These are phyloP conservation scores for Saprolegnia parasitica DNA, from an alignment of 352 stramenopile genomes.

Conservation along the genomic window DNA sequence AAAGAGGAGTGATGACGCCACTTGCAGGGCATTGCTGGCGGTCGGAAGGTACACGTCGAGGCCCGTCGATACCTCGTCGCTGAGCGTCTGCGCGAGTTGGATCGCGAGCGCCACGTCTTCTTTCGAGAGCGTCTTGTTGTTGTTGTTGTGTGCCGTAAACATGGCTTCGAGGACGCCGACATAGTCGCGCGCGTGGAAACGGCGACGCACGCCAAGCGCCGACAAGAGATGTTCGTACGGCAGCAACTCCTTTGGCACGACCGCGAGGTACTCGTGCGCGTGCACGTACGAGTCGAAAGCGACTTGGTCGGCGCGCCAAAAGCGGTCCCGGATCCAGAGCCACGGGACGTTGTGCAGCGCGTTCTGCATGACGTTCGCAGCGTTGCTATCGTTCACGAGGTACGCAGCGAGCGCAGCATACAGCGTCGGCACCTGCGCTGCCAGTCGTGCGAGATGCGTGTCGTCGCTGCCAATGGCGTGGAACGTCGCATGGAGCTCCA, in stretches of 20 bases:
- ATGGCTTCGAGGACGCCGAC: constrained; percentile 53
- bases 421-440: neutral
- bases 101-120: constrained; percentile 53
- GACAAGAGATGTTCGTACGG: constrained; percentile 61
- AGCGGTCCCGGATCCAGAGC: constrained; percentile 57
- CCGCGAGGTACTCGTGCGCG: constrained; percentile 61
- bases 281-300: constrained; percentile 46
- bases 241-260: constrained; percentile 53
- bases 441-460: neutral
- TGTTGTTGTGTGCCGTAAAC: constrained; percentile 30
- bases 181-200: constrained; percentile 55
- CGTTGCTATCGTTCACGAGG: neutral
- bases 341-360: constrained; percentile 36
- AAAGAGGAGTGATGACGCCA: constrained; percentile 48
- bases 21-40: constrained; percentile 38
- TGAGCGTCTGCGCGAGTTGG: constrained; percentile 61
- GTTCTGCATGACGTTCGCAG: neutral
- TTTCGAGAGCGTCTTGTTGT: constrained; percentile 38
- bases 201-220: constrained; percentile 54
- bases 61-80: constrained; percentile 40
- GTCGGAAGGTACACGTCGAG: constrained; percentile 58
- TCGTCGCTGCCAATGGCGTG: neutral
- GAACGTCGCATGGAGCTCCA: neutral
- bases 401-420: neutral
- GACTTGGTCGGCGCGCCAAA: constrained; percentile 50